Percentiles rank a stretch among this genome's conserved stretches.
Evolutionary conservation across 768 basidiomycete species (phyloP).

Genomic region (Boletus subparvulus): DNA sequence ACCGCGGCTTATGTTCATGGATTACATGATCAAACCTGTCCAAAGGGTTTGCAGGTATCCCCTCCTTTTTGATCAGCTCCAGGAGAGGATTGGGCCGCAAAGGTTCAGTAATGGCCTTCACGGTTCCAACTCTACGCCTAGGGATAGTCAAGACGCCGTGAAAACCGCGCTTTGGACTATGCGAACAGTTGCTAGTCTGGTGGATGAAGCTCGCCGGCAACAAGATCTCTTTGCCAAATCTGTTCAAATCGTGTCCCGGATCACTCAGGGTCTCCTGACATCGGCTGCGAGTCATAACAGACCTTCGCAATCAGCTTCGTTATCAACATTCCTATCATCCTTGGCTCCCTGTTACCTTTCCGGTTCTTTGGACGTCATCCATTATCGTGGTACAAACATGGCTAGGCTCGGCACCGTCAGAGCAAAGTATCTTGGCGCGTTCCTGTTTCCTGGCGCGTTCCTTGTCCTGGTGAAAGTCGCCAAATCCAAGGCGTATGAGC

Average conservation of each 20-base stretch:
- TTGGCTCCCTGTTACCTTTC: constrained; percentile 78
- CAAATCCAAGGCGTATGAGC: constrained; percentile 80
- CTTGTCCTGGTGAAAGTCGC: constrained; percentile 83
- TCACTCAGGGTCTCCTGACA: constrained; percentile 41
- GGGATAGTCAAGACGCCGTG: constrained; percentile 15
- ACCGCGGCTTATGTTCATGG: constrained; percentile 62
- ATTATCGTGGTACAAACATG: constrained; percentile 51
- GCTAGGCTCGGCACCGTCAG: constrained; percentile 52
- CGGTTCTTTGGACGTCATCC: constrained; percentile 87
- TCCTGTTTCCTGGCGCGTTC: constrained; percentile 85
- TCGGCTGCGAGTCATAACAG: constrained; percentile 28
- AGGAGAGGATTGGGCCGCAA: constrained; percentile 11
- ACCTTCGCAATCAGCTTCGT: constrained; percentile 39
- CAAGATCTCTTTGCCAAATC: constrained; percentile 68
- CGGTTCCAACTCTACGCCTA: neutral
- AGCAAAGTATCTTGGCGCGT: constrained; percentile 87
- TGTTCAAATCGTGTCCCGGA: constrained; percentile 64
- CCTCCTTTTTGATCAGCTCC: constrained; percentile 77
- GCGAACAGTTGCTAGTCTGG: constrained; percentile 71
- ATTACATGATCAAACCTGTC: constrained; percentile 96
- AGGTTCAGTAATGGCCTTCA: neutral
- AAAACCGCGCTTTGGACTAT: constrained; percentile 63
- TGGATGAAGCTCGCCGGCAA: constrained; percentile 75
- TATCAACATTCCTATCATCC: constrained; percentile 62
- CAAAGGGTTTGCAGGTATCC: constrained; percentile 97